Conservation (phyloP, 2,329 filamentous ascomycete species). For the Drechslerella stenobrocha region DNA sequence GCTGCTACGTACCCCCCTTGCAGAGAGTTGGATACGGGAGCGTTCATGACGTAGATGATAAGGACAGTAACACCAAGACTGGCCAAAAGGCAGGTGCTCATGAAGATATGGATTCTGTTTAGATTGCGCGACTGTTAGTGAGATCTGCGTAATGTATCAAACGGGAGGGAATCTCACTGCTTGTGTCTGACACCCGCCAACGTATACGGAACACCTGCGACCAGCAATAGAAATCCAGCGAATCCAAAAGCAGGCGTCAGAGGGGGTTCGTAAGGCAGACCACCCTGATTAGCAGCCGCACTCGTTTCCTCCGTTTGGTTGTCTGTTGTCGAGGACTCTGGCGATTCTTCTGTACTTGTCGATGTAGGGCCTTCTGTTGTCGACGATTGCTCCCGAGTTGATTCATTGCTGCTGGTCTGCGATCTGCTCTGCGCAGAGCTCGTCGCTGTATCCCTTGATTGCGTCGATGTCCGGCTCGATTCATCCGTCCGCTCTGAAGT, state of each 20-base stretch:
- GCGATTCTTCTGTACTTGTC: constrained; percentile 8
- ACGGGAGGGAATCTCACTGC: constrained; percentile 58
- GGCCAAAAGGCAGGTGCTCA: constrained; percentile 74
- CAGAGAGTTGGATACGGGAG: constrained; percentile 72
- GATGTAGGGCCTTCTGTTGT: constrained; percentile 6
- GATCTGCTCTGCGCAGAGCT: not conserved
- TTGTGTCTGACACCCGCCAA: constrained; percentile 81
- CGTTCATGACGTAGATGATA: constrained; percentile 84
- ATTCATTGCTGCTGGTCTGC: not conserved
- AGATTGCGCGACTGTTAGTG: constrained; percentile 43
- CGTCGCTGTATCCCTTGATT: constrained; percentile 2
- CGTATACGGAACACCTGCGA: constrained; percentile 70
- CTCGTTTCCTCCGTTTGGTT: constrained; percentile 6
- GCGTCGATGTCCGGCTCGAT: constrained; percentile 4
- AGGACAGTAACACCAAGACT: constrained; percentile 76
- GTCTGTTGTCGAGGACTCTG: constrained; percentile 14
- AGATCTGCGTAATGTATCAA: not conserved
- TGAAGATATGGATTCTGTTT: constrained; percentile 69
- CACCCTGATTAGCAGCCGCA: constrained; percentile 46
- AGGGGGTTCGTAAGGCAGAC: constrained; percentile 70
- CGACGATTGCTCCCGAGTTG: not conserved
- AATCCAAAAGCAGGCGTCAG: constrained; percentile 82
- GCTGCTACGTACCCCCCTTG: constrained; percentile 88
- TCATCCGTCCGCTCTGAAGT: constrained; percentile 5
- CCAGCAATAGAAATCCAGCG: constrained; percentile 73